Evolutionary conservation across 164 flowering plant species (phyloP).

Genomic region (Nymphaea colorata): DNA sequence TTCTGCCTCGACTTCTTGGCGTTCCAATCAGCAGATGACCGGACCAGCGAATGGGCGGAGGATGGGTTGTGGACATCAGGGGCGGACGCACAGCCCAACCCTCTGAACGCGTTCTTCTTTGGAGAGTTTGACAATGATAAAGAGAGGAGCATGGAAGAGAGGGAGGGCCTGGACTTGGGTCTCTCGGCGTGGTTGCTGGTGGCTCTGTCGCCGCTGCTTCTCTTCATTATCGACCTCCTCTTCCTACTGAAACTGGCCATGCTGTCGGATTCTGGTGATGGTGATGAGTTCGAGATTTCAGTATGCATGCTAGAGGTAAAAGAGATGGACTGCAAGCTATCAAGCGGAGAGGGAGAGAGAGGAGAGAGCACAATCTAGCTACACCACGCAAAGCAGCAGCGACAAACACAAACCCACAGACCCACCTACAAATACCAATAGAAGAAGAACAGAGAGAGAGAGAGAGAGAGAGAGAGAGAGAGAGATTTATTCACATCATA

Average conservation of each 20-base stretch:
- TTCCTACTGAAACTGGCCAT: not conserved
- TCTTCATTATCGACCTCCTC: not conserved
- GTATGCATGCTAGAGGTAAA: not conserved
- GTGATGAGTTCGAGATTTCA: not conserved
- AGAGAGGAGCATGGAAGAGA: conserved; percentile 1
- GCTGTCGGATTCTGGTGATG: not conserved
- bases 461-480: not conserved
- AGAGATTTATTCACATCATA: too few relatives aligned
- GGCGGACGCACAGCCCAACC: not conserved
- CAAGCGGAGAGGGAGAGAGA: not conserved
- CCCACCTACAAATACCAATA: not conserved
- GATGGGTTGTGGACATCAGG: conserved; percentile 1
- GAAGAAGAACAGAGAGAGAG: not conserved
- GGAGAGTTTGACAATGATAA: not conserved
- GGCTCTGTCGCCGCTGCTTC: not conserved
- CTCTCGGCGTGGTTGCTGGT: not conserved
- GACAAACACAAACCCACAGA: not conserved
- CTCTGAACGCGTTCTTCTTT: not conserved
- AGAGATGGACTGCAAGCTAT: not conserved
- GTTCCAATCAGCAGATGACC: conserved; percentile 78
- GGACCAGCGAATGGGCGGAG: conserved; percentile 11
- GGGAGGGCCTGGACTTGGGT: not conserved
- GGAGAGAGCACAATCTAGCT: not conserved
- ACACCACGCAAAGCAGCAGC: not conserved
- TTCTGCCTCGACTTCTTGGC: conserved; percentile 32